Conservation (phyloP, 1,284 basidiomycete genomes). For the Anthracocystis panici-leucophaei region DNA sequence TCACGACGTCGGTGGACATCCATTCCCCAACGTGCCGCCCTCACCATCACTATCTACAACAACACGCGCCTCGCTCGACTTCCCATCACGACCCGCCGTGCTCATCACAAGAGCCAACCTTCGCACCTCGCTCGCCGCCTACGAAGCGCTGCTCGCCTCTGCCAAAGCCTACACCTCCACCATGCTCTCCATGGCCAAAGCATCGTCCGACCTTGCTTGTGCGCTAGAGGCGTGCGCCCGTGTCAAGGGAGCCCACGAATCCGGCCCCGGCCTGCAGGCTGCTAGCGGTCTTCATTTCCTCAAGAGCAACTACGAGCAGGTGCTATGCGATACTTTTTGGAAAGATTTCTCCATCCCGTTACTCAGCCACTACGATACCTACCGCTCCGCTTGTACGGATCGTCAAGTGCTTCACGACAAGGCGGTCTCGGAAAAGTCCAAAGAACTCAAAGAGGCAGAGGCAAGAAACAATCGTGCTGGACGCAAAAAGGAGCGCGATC, state of each 20-base stretch:
- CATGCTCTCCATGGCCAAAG: conserved; percentile 83
- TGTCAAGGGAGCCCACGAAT: conserved; percentile 65
- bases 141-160: conserved; percentile 84
- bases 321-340: conserved; percentile 87
- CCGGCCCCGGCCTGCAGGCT: conserved; percentile 61
- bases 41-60: conserved; percentile 53
- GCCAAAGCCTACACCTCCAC: conserved; percentile 86
- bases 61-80: conserved; percentile 75
- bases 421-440: conserved; percentile 79
- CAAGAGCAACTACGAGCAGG: conserved; percentile 90
- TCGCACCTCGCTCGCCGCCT: conserved; percentile 80
- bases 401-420: conserved; percentile 65
- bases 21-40: conserved; percentile 35
- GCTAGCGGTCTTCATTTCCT: conserved; percentile 83
- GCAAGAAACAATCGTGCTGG: conserved; percentile 81
- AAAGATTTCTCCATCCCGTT: conserved; percentile 90
- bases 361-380: conserved; percentile 83
- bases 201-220: conserved; percentile 86
- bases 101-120: conserved; percentile 85
- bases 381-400: conserved; percentile 77
- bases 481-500: conserved; percentile 77
- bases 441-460: conserved; percentile 88
- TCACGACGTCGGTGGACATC: conserved; percentile 14
- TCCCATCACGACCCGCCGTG: conserved; percentile 77
- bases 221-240: conserved; percentile 70